Evolutionary conservation across 371 early-diverging fungal genomes (phyloP).

Genomic region (Rozella allomycis): DNA sequence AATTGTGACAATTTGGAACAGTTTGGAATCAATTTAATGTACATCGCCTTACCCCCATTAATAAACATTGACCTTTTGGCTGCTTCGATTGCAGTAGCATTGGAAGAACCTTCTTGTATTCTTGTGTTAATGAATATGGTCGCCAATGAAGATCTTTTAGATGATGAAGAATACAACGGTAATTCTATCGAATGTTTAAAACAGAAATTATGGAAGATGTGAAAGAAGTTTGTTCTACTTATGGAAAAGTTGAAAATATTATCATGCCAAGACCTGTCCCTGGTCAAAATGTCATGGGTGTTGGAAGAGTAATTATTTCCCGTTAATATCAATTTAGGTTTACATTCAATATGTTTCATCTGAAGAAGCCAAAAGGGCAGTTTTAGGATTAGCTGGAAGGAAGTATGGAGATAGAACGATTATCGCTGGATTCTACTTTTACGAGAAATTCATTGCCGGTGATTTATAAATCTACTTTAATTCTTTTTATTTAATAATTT

Average conservation of each 20-base stretch:
- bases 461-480: constrained; percentile 2
- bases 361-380: constrained; percentile 39
- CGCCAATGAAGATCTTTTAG: constrained; percentile 54
- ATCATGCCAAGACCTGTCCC: constrained; percentile 60
- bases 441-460: constrained; percentile 13
- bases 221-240: constrained; percentile 66
- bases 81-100: too few relatives aligned
- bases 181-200: too few relatives aligned
- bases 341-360: constrained; percentile 48
- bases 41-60: too few relatives aligned
- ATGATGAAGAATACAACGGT: constrained; percentile 74
- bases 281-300: constrained; percentile 30
- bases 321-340: not conserved
- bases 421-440: constrained; percentile 56
- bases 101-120: constrained; percentile 45
- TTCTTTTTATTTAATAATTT: not conserved
- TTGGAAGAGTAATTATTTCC: constrained; percentile 47
- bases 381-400: constrained; percentile 72
- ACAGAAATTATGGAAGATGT: constrained; percentile 82
- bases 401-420: constrained; percentile 84
- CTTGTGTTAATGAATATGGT: constrained; percentile 89
- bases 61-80: too few relatives aligned
- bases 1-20: too few relatives aligned
- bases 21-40: too few relatives aligned
- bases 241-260: constrained; percentile 52